Evolutionary conservation across 257 asterid species (phyloP).

Genomic region (Ajuga chamaepitys): DNA sequence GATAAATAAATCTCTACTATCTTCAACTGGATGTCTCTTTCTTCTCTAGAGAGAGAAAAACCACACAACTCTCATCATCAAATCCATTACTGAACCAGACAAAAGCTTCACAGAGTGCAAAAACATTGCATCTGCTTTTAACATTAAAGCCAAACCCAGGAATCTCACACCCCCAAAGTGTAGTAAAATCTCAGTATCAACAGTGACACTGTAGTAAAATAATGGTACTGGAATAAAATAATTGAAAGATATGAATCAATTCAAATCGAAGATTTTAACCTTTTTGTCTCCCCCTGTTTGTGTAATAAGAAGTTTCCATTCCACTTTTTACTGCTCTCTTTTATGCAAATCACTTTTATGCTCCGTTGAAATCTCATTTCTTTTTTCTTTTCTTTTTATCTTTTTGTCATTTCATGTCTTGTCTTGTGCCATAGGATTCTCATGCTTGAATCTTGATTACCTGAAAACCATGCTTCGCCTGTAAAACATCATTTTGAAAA

Average conservation of each 20-base stretch:
- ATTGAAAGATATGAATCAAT: not conserved
- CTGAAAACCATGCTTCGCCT: conserved; percentile 19
- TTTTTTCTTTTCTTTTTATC: conserved; percentile 44
- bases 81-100: conserved; percentile 38
- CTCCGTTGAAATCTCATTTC: conserved; percentile 18
- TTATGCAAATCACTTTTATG: conserved; percentile 30
- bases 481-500: conserved; percentile 4
- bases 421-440: conserved; percentile 24
- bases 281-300: conserved; percentile 34
- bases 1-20: conserved; percentile 14
- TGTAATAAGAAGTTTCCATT: conserved; percentile 44
- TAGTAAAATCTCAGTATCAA: conserved; percentile 23
- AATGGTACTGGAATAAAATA: conserved; percentile 17
- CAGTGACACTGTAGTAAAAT: conserved; percentile 7
- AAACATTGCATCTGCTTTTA: conserved; percentile 19
- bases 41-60: not conserved
- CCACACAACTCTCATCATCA: conserved; percentile 23
- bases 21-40: conserved; percentile 23
- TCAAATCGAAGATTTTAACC: conserved; percentile 24
- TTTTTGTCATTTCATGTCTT: conserved; percentile 28
- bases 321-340: conserved; percentile 29
- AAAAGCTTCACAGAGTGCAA: conserved; percentile 38
- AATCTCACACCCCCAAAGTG: conserved; percentile 31
- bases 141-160: conserved; percentile 46
- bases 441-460: conserved; percentile 15